phyloP scores from a whole-genome alignment of 1,284 basidiomycete genomes.

The Marasmius sp. region DNA sequence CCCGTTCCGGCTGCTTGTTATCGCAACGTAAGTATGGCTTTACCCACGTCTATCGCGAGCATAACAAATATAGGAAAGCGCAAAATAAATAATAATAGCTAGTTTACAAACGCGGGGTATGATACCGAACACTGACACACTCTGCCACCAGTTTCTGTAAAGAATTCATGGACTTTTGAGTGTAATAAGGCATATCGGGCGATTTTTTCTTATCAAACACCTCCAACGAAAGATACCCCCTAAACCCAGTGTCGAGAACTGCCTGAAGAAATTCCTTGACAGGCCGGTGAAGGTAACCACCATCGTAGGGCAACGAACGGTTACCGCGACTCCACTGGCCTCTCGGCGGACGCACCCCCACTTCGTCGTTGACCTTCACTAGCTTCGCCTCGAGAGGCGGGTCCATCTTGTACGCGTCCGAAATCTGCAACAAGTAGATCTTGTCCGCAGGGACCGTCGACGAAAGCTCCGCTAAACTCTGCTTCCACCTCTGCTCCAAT shows the following conservation, averaged over 20 bases:
- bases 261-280: not conserved
- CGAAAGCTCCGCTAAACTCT: not conserved
- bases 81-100: no score
- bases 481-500: not conserved
- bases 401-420: slow-evolving; percentile 3
- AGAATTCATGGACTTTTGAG: not conserved
- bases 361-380: not conserved
- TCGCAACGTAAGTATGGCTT: no score
- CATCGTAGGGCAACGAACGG: slow-evolving; percentile 1
- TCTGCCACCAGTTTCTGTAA: not conserved
- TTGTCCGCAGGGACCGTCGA: slow-evolving; percentile 4
- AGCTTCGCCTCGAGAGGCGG: not conserved
- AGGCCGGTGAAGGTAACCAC: not conserved
- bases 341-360: not conserved
- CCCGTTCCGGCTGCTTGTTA: no score
- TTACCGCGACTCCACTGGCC: slow-evolving; percentile 2
- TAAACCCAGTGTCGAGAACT: not conserved
- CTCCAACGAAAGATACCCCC: not conserved
- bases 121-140: no score
- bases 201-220: not conserved
- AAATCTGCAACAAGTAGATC: slow-evolving; percentile 6
- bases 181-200: not conserved
- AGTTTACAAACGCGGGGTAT: no score
- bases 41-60: no score
- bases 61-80: no score